These are phyloP conservation scores for Thielaviopsis populi DNA, from an alignment of 2,329 filamentous ascomycete genomes.

Conservation along the genomic window DNA sequence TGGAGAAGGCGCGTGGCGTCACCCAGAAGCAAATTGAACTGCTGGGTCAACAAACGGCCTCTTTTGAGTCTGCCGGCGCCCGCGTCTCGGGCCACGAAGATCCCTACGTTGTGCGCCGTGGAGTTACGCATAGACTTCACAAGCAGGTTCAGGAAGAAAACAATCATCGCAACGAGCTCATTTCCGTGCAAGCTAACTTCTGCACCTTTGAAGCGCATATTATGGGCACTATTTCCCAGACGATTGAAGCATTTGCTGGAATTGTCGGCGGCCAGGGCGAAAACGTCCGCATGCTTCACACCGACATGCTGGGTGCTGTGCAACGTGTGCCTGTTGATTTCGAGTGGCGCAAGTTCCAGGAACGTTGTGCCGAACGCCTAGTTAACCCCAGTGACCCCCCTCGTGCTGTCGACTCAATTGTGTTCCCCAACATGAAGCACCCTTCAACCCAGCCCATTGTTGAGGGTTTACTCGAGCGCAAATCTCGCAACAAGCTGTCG, in stretches of 20 bases:
- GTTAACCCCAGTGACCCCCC: constrained; percentile 64
- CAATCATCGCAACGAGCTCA: constrained; percentile 81
- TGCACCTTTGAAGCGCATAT: constrained; percentile 76
- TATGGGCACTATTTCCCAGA: constrained; percentile 65
- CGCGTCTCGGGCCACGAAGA: constrained; percentile 60
- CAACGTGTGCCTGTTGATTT: constrained; percentile 71
- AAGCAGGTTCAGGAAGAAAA: constrained; percentile 93
- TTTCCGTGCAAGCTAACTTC: constrained; percentile 85
- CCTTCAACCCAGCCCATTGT: constrained; percentile 64
- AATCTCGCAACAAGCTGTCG: constrained; percentile 69
- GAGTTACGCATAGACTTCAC: constrained; percentile 68
- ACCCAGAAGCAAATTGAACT: constrained; percentile 97
- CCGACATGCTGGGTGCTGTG: constrained; percentile 62
- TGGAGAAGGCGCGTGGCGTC: constrained; percentile 69
- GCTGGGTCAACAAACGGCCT: constrained; percentile 69
- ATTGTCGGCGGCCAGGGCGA: constrained; percentile 69
- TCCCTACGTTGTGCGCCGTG: constrained; percentile 74
- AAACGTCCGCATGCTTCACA: constrained; percentile 64
- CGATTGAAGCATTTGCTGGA: constrained; percentile 69
- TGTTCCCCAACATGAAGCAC: constrained; percentile 84
- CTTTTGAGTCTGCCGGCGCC: constrained; percentile 60
- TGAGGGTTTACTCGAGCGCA: constrained; percentile 78
- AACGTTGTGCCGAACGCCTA: constrained; percentile 55
- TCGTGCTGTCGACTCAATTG: constrained; percentile 56
- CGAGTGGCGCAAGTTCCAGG: constrained; percentile 77